Base-by-base conservation (phyloP, 2,329 filamentous ascomycete species). In the Pseudonectria buxi region DNA sequence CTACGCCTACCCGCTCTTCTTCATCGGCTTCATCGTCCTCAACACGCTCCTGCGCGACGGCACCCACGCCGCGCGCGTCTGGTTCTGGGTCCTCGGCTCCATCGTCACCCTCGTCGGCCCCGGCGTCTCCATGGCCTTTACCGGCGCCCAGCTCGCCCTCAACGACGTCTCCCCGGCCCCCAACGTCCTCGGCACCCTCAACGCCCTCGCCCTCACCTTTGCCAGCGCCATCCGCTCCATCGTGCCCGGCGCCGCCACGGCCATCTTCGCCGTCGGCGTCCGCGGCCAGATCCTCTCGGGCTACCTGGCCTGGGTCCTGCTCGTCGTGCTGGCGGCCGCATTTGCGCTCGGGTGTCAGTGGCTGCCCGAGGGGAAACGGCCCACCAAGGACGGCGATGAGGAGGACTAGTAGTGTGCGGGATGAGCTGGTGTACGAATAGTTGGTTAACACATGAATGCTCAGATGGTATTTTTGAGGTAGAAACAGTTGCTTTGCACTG, bases 141-240 rank as follows among this genome's bases (percentile, higher is more conserved):
- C 82, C 1, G 78, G 69, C 2, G 71, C 81, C 1, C 83, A 89
- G 63, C 75, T 90, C 7, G 77, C 78, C 1, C 53, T 90, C 24
- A 90, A 90, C 56, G 83, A 89, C 39, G 74, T 83, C 3, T 71
- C 79, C 0, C 86, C 86, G 0, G 76, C 69, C 9, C 71, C 76
- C 2, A 65, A 68, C 28, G 72, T 77, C 0, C 64, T 90, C 9
- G 84, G 81, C 0, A 86, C 77, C 0, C 62, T 92, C 18, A 90
- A 90, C 47, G 80, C 81, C 11, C 36, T 64, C 3, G 59, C 61
- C 0, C 24, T 90, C 38, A 81, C 82, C 0, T 50, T 77, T 1
- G 60, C 67, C 0, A 79, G 77, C 43, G 79, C 64, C 0, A 63
- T 86, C 22, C 68, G 85, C 11, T 72, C 84, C 0, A 66, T 89